Conservation (phyloP, 2,329 filamentous ascomycete species). For the Calonectria multiphialidica region DNA sequence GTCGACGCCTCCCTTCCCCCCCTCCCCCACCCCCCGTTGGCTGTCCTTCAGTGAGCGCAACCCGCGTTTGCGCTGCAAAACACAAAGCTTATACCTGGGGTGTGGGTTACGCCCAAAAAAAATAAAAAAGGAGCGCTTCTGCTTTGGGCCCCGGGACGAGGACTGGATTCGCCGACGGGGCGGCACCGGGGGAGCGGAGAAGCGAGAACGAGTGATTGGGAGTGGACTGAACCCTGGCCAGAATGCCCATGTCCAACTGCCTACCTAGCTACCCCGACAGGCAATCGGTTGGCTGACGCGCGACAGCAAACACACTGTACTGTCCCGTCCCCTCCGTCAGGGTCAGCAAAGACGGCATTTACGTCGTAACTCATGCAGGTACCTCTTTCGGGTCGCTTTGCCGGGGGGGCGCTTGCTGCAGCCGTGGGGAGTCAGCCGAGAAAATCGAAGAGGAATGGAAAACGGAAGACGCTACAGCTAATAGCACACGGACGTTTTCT, state of each 20-base stretch:
- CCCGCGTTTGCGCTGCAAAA: slow-evolving; percentile 4
- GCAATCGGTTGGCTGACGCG: background rate
- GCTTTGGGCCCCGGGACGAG: background rate
- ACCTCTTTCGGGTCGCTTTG: slow-evolving; percentile 17
- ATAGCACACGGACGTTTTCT: background rate
- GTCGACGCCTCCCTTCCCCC: too few species aligned
- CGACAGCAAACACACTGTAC: background rate
- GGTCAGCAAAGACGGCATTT: slow-evolving; percentile 22
- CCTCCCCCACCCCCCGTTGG: too few species aligned
- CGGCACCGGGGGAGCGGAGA: slow-evolving; percentile 6
- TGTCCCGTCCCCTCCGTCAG: background rate
- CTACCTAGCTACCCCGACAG: background rate
- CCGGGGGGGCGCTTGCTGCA: slow-evolving; percentile 9
- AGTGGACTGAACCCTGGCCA: background rate
- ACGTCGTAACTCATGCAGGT: slow-evolving; percentile 27
- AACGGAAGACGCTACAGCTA: background rate
- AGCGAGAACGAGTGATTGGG: background rate
- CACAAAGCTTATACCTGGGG: background rate
- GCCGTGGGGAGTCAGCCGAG: slow-evolving; percentile 23
- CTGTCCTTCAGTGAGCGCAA: background rate
- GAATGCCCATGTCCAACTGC: background rate
- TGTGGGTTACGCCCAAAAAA: background rate
- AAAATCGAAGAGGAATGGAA: slow-evolving; percentile 11
- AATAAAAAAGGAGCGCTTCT: too few species aligned
- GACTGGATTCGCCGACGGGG: background rate